Conservation (phyloP, 805 yeast genomes). For the Cyberlindnera mycetangii region DNA sequence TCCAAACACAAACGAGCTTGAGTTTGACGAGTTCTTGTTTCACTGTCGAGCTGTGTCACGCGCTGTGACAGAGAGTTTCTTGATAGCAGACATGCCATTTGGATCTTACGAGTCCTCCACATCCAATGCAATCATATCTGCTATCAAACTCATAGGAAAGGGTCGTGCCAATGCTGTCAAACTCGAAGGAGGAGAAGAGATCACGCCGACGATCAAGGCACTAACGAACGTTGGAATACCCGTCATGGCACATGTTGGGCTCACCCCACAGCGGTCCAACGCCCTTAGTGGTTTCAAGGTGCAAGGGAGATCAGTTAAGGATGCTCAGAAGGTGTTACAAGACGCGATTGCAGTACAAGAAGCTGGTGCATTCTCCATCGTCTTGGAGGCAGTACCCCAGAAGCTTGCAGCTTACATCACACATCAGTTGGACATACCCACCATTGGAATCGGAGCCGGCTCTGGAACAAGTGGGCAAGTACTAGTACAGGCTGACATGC, state of each 20-base stretch:
- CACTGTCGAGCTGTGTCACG: conserved; percentile 75
- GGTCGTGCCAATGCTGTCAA: conserved; percentile 71
- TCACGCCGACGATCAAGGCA: conserved; percentile 49
- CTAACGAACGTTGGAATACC: conserved; percentile 76
- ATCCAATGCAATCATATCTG: conserved; percentile 58
- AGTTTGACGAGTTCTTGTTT: conserved; percentile 75
- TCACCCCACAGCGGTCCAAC: conserved; percentile 85
- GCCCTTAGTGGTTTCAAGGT: conserved; percentile 83
- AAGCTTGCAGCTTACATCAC: conserved; percentile 67
- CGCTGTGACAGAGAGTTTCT: conserved; percentile 60
- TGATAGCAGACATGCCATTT: conserved; percentile 86
- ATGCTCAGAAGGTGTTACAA: conserved; percentile 54
- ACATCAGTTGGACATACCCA: conserved; percentile 58
- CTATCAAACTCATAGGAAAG: conserved; percentile 50
- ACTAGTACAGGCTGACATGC: conserved; percentile 77
- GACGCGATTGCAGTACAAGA: conserved; percentile 70
- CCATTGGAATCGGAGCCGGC: conserved; percentile 97
- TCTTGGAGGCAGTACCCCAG: conserved; percentile 85
- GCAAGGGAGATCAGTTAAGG: conserved; percentile 62
- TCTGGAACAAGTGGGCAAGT: conserved; percentile 83
- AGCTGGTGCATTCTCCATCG: conserved; percentile 73
- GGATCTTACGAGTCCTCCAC: conserved; percentile 74
- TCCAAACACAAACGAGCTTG: conserved; percentile 67
- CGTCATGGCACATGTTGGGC: conserved; percentile 86
- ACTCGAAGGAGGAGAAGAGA: conserved; percentile 74